Conservation (phyloP, 768 basidiomycete species). For the Naganishia onofrii region DNA sequence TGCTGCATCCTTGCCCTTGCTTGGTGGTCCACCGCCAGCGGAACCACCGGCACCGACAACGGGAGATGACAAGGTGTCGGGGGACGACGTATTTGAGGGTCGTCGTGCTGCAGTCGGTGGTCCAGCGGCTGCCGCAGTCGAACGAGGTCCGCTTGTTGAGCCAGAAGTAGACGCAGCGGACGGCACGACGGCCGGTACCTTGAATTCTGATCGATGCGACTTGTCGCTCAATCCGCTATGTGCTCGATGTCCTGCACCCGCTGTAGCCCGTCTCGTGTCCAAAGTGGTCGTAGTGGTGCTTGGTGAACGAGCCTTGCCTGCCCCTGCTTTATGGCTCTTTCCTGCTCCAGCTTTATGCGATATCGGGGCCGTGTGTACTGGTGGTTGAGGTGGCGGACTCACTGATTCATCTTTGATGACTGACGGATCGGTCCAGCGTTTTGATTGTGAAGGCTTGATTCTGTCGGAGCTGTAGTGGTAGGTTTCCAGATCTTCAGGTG, state of each 20-base stretch:
- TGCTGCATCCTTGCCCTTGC: conserved; percentile 6
- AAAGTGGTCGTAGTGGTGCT: not conserved
- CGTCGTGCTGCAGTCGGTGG: not conserved
- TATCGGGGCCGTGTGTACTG: not conserved
- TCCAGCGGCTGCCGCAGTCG: not conserved
- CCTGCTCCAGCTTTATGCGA: not conserved
- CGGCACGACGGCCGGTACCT: conserved; percentile 23
- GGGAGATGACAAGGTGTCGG: not conserved
- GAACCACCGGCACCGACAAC: not conserved
- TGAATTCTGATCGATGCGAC: conserved; percentile 13
- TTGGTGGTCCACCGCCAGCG: not conserved
- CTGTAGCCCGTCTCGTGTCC: not conserved
- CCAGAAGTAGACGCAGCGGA: conserved; percentile 30
- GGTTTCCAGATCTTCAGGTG: conserved; percentile 40
- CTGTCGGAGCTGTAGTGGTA: conserved; percentile 35
- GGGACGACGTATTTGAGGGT: not conserved
- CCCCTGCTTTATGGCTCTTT: conserved; percentile 21
- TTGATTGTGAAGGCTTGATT: conserved; percentile 46
- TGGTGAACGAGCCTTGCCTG: conserved; percentile 11
- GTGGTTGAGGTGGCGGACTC: conserved; percentile 17
- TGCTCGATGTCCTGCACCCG: conserved; percentile 7
- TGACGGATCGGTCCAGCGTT: conserved; percentile 38
- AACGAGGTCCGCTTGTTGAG: not conserved
- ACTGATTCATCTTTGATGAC: conserved; percentile 26
- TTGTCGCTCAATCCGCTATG: conserved; percentile 16